Percentiles rank a stretch among this genome's conserved stretches.
phyloP scores from a whole-genome alignment of 495 filamentous ascomycete genomes.

The Aspergillus saccharolyticus region DNA sequence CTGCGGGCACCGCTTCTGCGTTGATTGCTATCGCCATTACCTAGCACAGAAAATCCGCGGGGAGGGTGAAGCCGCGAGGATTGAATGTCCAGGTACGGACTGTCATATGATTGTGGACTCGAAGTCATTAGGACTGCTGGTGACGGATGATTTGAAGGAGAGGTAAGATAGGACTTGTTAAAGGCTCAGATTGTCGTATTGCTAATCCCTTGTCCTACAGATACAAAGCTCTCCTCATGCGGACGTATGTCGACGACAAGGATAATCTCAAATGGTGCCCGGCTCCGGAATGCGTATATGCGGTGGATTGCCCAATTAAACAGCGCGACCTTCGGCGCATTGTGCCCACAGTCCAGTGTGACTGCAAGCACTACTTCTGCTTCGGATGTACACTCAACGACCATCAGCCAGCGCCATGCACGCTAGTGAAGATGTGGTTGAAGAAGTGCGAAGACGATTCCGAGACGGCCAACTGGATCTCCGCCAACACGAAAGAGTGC shows the following conservation, averaged over 20 bases:
- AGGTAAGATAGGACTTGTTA: conserved; percentile 40
- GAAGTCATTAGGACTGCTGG: conserved; percentile 77
- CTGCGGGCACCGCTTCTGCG: conserved; percentile 93
- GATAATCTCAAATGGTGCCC: conserved; percentile 96
- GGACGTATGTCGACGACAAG: conserved; percentile 96
- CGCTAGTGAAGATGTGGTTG: conserved; percentile 89
- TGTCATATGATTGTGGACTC: conserved; percentile 91
- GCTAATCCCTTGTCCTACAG: conserved; percentile 35
- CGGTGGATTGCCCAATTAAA: conserved; percentile 82
- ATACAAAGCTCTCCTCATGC: conserved; percentile 79
- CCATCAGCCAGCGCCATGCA: conserved; percentile 89
- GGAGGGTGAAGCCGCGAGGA: conserved; percentile 90
- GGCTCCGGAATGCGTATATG: conserved; percentile 89
- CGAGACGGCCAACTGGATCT: conserved; percentile 99
- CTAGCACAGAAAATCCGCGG: conserved; percentile 85
- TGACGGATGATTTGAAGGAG: conserved; percentile 64
- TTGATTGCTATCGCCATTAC: conserved; percentile 89
- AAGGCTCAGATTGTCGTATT: neutral
- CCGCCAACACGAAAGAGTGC: conserved; percentile 97
- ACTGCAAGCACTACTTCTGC: conserved; percentile 82
- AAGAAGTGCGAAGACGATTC: conserved; percentile 99
- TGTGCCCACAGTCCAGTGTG: conserved; percentile 83
- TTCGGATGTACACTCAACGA: conserved; percentile 93
- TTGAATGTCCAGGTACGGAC: conserved; percentile 83
- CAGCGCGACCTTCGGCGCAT: conserved; percentile 75